These are phyloP conservation scores for Dittrichia graveolens DNA, from an alignment of 129 eudicot species.

Conservation along the genomic window DNA sequence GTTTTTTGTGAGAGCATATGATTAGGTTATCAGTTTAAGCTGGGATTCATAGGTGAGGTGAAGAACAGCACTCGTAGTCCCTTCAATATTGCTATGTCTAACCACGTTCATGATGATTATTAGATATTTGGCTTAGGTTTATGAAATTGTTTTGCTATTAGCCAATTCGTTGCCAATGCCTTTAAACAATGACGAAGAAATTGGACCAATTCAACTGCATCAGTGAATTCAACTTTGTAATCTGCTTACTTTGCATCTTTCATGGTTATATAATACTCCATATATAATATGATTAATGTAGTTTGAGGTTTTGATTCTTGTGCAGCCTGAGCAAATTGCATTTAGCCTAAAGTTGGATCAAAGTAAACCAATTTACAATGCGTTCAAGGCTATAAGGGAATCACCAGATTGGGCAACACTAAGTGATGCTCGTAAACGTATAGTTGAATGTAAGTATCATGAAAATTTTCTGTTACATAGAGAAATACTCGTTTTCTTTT, in stretches of 20 bases:
- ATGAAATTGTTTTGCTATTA: too few species aligned
- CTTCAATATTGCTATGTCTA: too few species aligned
- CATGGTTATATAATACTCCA: too few species aligned
- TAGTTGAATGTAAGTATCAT: constrained; percentile 72
- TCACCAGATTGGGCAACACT: constrained; percentile 69
- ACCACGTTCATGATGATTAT: too few species aligned
- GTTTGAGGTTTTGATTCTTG: constrained; percentile 4
- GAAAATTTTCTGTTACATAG: neutral
- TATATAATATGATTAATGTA: neutral
- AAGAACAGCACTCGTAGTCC: too few species aligned
- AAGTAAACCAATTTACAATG: constrained; percentile 87
- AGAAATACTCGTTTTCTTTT: neutral
- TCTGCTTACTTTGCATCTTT: too few species aligned
- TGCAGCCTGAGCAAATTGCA: constrained; percentile 86
- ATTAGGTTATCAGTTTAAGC: neutral
- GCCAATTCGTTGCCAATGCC: too few species aligned
- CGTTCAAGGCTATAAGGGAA: constrained; percentile 76
- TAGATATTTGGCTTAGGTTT: too few species aligned
- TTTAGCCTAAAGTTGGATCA: constrained; percentile 84
- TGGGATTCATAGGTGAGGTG: too few species aligned
- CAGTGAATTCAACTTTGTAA: too few species aligned
- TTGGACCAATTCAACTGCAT: too few species aligned
- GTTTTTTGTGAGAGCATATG: neutral
- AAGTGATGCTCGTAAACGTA: constrained; percentile 82
- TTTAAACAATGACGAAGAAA: too few species aligned